Evolutionary conservation across 2,329 filamentous ascomycete genomes (phyloP).

Genomic region (Fusarium sp.): DNA sequence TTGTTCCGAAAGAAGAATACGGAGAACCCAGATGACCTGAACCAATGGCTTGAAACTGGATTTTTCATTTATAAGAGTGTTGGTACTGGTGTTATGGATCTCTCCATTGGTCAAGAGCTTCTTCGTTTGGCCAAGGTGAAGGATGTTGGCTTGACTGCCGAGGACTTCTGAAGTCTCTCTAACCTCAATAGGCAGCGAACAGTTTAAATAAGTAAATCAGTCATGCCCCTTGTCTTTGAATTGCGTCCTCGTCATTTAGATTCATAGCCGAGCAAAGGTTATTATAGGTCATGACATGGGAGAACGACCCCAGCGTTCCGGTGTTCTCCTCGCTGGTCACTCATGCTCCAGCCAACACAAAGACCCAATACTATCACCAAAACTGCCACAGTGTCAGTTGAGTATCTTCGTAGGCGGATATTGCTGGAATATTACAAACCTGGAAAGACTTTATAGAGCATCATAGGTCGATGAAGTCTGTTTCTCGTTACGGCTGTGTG

Average conservation of each 20-base stretch:
- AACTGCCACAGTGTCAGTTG: too few relatives aligned
- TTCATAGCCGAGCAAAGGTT: too few relatives aligned
- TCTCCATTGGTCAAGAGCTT: constrained; percentile 69
- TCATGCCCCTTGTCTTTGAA: too few relatives aligned
- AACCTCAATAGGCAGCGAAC: not conserved
- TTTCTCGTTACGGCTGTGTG: too few relatives aligned
- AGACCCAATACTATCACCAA: not conserved
- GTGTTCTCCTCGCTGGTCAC: not conserved
- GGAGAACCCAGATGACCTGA: constrained; percentile 45
- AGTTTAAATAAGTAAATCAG: too few relatives aligned
- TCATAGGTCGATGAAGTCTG: too few relatives aligned
- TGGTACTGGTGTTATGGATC: constrained; percentile 74
- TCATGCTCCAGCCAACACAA: not conserved
- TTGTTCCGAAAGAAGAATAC: constrained; percentile 53
- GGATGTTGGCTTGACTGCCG: constrained; percentile 56
- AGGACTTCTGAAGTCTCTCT: constrained; percentile 32
- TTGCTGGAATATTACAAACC: too few relatives aligned
- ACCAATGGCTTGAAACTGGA: constrained; percentile 69
- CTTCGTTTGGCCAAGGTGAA: constrained; percentile 64
- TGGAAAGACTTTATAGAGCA: too few relatives aligned
- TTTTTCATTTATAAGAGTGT: constrained; percentile 78
- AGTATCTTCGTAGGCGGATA: too few relatives aligned
- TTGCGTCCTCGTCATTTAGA: too few relatives aligned
- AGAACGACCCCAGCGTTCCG: not conserved
- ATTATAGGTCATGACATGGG: not conserved